Percentiles rank a stretch among this genome's conserved stretches.
These are phyloP conservation scores for Phytophthora colocasiae DNA, from an alignment of 352 stramenopile genomes.

Conservation along the genomic window DNA sequence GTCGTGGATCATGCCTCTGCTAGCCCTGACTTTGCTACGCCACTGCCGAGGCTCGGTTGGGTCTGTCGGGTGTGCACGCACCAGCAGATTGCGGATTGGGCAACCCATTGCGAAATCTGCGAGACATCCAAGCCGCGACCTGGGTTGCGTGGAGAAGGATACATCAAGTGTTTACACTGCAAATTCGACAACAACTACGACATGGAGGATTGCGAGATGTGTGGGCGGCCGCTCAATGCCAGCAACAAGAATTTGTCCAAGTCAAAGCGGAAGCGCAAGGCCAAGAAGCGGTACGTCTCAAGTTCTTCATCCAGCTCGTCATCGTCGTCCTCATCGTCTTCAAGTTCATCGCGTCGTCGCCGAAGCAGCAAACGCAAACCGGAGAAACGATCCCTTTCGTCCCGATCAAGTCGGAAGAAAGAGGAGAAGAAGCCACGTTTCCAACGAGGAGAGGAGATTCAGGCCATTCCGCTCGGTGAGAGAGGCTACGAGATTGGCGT, in stretches of 20 bases:
- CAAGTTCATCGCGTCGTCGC: slow-evolving; percentile 25
- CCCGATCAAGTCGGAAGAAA: slow-evolving; percentile 27
- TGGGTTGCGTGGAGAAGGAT: slow-evolving; percentile 53
- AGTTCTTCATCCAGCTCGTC: slow-evolving; percentile 48
- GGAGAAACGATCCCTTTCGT: slow-evolving; percentile 36
- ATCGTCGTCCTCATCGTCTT: slow-evolving; percentile 36
- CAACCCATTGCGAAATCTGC: slow-evolving; percentile 75
- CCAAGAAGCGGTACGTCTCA: slow-evolving; percentile 47
- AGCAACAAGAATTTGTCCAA: slow-evolving; percentile 44
- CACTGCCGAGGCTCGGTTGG: slow-evolving; percentile 56
- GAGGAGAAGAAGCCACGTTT: slow-evolving; percentile 46
- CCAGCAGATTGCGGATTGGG: slow-evolving; percentile 74
- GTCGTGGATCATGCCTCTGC: slow-evolving; percentile 42
- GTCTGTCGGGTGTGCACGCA: slow-evolving; percentile 74
- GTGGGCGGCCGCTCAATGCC: slow-evolving; percentile 45
- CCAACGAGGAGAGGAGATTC: slow-evolving; percentile 63
- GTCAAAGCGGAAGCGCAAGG: slow-evolving; percentile 41
- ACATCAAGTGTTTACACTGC: slow-evolving; percentile 68
- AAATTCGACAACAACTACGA: slow-evolving; percentile 86
- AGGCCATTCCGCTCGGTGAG: slow-evolving; percentile 61
- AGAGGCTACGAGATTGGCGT: slow-evolving; percentile 58
- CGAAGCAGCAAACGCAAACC: slow-evolving; percentile 44
- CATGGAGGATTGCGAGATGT: slow-evolving; percentile 75
- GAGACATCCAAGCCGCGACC: slow-evolving; percentile 68
- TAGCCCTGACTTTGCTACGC: slow-evolving; percentile 37